phyloP scores from a whole-genome alignment of 108 stramenopile genomes.

The Nitzschia sp. region DNA sequence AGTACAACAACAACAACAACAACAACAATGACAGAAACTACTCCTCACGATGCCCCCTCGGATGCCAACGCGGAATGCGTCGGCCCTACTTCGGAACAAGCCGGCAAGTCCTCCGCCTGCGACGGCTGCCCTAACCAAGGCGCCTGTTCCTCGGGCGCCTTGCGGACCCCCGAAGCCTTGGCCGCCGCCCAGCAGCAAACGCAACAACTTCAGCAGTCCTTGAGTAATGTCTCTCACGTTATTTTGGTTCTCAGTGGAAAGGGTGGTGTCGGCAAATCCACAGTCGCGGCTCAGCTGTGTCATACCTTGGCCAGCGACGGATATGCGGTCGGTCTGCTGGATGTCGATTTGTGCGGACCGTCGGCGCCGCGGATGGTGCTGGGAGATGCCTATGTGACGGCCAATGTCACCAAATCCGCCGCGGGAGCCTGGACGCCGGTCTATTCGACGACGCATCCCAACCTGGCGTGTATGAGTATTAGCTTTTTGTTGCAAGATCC shows the following conservation, averaged over 20 bases:
- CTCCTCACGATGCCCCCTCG: slow-evolving; percentile 37
- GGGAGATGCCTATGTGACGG: slow-evolving; percentile 57
- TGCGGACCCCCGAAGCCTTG: slow-evolving; percentile 67
- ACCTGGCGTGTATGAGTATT: slow-evolving; percentile 97
- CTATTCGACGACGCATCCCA: slow-evolving; percentile 73
- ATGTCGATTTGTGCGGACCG: slow-evolving; percentile 98
- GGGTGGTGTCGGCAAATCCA: slow-evolving; percentile 98
- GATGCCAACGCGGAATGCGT: slow-evolving; percentile 94
- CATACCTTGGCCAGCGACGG: slow-evolving; percentile 87
- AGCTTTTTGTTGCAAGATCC: slow-evolving; percentile 93
- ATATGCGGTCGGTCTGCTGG: slow-evolving; percentile 94
- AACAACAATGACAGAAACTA: too few relatives aligned
- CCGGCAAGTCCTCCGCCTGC: slow-evolving; percentile 93
- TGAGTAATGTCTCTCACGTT: slow-evolving; percentile 89
- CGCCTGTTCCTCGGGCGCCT: slow-evolving; percentile 90
- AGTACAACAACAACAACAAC: too few relatives aligned
- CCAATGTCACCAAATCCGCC: slow-evolving; percentile 84
- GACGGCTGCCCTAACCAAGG: slow-evolving; percentile 97
- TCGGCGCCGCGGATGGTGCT: slow-evolving; percentile 94
- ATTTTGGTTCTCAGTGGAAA: slow-evolving; percentile 96
- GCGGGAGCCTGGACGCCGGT: slow-evolving; percentile 97
- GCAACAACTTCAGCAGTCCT: slow-evolving; percentile 54
- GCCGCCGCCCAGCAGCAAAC: slow-evolving; percentile 55
- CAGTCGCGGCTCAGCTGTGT: slow-evolving; percentile 93
- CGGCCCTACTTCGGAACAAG: slow-evolving; percentile 87